A percentile compares a stretch with the other conserved stretches of the same genome.
Conservation (phyloP, 2,329 filamentous ascomycete genomes). For the Leptodontidium sp. region DNA sequence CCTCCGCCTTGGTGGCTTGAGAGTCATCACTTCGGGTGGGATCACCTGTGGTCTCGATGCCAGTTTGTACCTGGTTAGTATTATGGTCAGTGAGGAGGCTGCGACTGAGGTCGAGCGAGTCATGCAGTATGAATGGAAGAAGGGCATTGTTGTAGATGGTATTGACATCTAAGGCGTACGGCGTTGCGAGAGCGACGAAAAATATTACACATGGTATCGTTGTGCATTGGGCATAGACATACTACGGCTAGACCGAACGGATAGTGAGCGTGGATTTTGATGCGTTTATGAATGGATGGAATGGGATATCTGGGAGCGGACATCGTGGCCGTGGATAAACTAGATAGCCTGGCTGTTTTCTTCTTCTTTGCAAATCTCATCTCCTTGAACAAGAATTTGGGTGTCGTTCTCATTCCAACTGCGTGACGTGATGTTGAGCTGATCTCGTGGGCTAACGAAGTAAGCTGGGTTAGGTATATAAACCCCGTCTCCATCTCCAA, state of each 20-base stretch:
- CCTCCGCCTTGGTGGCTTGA: conserved; percentile 61
- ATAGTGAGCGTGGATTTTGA: conserved; percentile 13
- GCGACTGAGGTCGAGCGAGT: conserved; percentile 77
- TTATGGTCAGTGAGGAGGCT: conserved; percentile 79
- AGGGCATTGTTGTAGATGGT: conserved; percentile 84
- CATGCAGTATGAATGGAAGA: conserved; percentile 86
- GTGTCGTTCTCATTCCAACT: too few relatives aligned
- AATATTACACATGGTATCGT: conserved; percentile 3
- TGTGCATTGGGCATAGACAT: conserved; percentile 25
- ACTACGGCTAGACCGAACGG: conserved; percentile 21
- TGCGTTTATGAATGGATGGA: conserved; percentile 15
- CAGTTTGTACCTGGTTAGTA: conserved; percentile 83
- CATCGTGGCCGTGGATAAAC: conserved; percentile 20
- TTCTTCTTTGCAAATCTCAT: conserved; percentile 24
- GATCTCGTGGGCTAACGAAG: not conserved
- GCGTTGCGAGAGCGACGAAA: conserved; percentile 17
- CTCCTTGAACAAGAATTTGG: conserved; percentile 12
- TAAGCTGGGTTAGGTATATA: not conserved
- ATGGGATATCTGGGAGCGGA: conserved; percentile 2
- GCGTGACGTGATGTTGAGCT: not conserved
- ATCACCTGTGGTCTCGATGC: conserved; percentile 84
- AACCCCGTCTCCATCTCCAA: too few relatives aligned
- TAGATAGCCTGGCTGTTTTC: conserved; percentile 24
- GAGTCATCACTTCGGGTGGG: conserved; percentile 83
- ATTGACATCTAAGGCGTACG: conserved; percentile 72